Conservation (phyloP, 371 early-diverging fungal species). For the Mortierella sp. region DNA sequence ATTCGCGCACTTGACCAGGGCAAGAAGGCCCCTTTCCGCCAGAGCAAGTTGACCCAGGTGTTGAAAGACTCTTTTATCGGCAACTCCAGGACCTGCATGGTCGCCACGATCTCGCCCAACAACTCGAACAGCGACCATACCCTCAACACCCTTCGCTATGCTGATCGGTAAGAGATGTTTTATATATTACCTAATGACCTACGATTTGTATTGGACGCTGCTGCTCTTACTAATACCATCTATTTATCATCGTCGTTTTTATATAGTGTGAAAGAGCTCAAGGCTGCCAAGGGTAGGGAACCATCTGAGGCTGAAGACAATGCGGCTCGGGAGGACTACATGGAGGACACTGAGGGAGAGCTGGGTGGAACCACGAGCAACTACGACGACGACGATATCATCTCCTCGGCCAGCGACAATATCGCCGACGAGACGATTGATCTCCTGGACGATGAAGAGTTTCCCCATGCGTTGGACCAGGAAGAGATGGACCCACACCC, state of each 20-base stretch:
- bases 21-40: constrained; percentile 95
- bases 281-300: constrained; percentile 60
- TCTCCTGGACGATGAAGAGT: constrained; percentile 61
- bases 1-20: constrained; percentile 97
- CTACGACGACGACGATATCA: constrained; percentile 56
- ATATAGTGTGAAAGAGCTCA: constrained; percentile 88
- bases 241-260: neutral
- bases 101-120: constrained; percentile 97
- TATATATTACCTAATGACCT: neutral
- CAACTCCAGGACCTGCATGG: constrained; percentile 96
- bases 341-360: constrained; percentile 49
- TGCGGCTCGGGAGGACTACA: constrained; percentile 47
- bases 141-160: constrained; percentile 98
- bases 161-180: constrained; percentile 79
- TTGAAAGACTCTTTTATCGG: constrained; percentile 99
- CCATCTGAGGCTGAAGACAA: constrained; percentile 20
- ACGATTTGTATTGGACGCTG: neutral
- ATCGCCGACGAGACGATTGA: constrained; percentile 41
- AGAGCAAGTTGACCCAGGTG: constrained; percentile 97
- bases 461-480: constrained; percentile 53
- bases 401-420: constrained; percentile 39
- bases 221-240: neutral
- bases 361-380: constrained; percentile 56
- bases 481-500: constrained; percentile 45
- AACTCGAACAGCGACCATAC: constrained; percentile 96